A percentile compares a stretch with the other conserved stretches of the same genome.
Conservation (phyloP, 441 rosid genomes). For the Aleurites moluccanus region DNA sequence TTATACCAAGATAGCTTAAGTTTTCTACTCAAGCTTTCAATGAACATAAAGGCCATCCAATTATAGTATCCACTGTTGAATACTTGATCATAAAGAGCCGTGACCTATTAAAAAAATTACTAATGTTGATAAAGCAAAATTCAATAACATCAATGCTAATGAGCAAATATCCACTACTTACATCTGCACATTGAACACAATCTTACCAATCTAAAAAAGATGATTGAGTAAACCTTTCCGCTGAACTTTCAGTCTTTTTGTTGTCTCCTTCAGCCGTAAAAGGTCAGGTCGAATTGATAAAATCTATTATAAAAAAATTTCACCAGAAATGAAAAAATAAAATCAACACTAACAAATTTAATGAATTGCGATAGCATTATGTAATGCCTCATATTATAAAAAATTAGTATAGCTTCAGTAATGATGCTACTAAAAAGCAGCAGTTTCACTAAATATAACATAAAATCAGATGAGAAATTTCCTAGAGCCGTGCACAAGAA, state of each 20-base stretch:
- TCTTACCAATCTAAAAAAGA: conserved; percentile 66
- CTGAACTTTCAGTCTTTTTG: conserved; percentile 61
- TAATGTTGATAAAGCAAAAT: not conserved
- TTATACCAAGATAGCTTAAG: not conserved
- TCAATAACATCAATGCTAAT: conserved; percentile 20
- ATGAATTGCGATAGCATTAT: conserved; percentile 30
- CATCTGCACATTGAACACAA: conserved; percentile 34
- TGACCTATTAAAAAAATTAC: conserved; percentile 7
- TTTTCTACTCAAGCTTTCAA: conserved; percentile 6
- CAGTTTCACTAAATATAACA: conserved; percentile 5
- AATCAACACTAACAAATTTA: conserved; percentile 37
- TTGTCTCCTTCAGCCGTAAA: conserved; percentile 63
- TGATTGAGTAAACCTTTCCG: conserved; percentile 53
- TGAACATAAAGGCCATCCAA: not conserved
- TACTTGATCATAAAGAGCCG: not conserved
- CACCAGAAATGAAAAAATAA: conserved; percentile 38
- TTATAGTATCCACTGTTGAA: not conserved
- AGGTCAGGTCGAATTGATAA: conserved; percentile 59
- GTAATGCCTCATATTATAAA: conserved; percentile 29
- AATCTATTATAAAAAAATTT: conserved; percentile 56
- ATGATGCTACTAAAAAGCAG: conserved; percentile 20
- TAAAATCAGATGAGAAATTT: not conserved
- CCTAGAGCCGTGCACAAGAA: not conserved
- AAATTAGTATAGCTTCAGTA: conserved; percentile 15
- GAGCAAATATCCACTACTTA: conserved; percentile 30